Percentiles rank a stretch among this genome's conserved stretches.
phyloP scores from a whole-genome alignment of 2,329 filamentous ascomycete genomes.

The Fusarium praegraminearum region DNA sequence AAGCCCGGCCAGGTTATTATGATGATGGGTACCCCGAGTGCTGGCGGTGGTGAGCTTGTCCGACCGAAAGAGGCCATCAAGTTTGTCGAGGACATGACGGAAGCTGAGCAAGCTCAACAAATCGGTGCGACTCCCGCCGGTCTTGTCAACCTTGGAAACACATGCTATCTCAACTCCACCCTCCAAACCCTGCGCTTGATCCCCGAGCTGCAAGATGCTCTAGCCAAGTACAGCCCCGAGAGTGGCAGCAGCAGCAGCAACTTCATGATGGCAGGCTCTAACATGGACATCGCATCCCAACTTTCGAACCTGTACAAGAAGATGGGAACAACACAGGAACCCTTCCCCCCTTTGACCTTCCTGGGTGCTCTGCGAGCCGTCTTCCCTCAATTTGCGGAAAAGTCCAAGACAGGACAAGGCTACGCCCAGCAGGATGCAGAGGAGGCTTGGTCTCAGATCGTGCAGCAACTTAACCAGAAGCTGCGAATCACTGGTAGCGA shows the following conservation, averaged over 20 bases:
- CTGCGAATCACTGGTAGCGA: constrained; percentile 72
- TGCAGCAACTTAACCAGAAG: constrained; percentile 84
- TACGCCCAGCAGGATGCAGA: constrained; percentile 99
- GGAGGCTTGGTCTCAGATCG: constrained; percentile 96
- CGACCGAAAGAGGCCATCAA: constrained; percentile 85
- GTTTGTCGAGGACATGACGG: constrained; percentile 98
- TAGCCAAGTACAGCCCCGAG: constrained; percentile 67
- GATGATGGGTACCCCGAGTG: constrained; percentile 94
- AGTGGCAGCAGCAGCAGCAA: constrained; percentile 58
- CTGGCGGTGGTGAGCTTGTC: constrained; percentile 69
- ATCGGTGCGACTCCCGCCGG: constrained; percentile 89
- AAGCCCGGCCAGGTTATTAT: constrained; percentile 90
- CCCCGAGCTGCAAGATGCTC: constrained; percentile 87
- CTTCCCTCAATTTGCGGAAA: constrained; percentile 95
- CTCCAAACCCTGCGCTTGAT: constrained; percentile 91
- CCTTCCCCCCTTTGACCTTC: constrained; percentile 87
- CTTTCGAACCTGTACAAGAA: constrained; percentile 87
- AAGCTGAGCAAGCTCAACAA: constrained; percentile 86
- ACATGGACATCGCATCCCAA: constrained; percentile 78
- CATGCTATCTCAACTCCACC: constrained; percentile 97
- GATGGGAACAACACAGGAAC: constrained; percentile 89
- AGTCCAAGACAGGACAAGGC: constrained; percentile 81
- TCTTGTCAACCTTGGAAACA: constrained; percentile 93
- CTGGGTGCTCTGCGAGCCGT: constrained; percentile 80
- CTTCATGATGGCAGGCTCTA: constrained; percentile 51